phyloP scores from a whole-genome alignment of 176 grass and related monocot genomes.

The Saccharum spontaneum region DNA sequence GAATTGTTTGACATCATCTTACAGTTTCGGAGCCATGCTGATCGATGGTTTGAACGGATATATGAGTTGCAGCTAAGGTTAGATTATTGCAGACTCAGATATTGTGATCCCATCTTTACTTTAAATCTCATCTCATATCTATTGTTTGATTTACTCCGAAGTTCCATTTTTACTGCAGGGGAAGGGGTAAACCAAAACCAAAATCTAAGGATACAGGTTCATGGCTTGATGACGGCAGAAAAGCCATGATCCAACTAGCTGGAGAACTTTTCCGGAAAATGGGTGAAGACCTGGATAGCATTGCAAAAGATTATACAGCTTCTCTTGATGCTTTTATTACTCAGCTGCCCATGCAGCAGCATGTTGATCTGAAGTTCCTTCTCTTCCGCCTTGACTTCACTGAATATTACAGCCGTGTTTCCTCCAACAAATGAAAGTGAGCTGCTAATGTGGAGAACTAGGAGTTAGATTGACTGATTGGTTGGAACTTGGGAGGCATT shows the following conservation, averaged over 20 bases:
- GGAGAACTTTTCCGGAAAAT: slow-evolving; percentile 79
- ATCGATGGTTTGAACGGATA: slow-evolving; percentile 92
- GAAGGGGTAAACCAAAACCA: slow-evolving; percentile 44
- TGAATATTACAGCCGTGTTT: slow-evolving; percentile 79
- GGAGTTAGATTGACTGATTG: slow-evolving; percentile 27
- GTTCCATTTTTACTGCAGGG: slow-evolving; percentile 53
- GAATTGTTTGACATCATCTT: slow-evolving; percentile 87
- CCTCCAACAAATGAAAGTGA: slow-evolving; percentile 53
- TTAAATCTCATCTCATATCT: no score
- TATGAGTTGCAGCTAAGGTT: slow-evolving; percentile 87
- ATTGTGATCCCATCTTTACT: neutral
- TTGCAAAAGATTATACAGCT: slow-evolving; percentile 81
- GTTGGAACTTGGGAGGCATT: slow-evolving; percentile 31
- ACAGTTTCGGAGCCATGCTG: slow-evolving; percentile 74
- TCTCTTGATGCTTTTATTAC: slow-evolving; percentile 90
- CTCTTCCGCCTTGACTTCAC: slow-evolving; percentile 95
- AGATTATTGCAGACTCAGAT: slow-evolving; percentile 25
- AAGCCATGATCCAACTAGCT: slow-evolving; percentile 79
- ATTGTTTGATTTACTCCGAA: no score
- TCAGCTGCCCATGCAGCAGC: slow-evolving; percentile 86
- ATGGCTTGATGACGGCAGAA: slow-evolving; percentile 70
- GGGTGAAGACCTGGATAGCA: slow-evolving; percentile 84
- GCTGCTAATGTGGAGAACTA: slow-evolving; percentile 28
- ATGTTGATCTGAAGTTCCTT: slow-evolving; percentile 92
- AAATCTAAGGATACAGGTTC: slow-evolving; percentile 47